Evolutionary conservation across 176 grass and related monocot species (phyloP).

Genomic region (Eragrostis nindensis): DNA sequence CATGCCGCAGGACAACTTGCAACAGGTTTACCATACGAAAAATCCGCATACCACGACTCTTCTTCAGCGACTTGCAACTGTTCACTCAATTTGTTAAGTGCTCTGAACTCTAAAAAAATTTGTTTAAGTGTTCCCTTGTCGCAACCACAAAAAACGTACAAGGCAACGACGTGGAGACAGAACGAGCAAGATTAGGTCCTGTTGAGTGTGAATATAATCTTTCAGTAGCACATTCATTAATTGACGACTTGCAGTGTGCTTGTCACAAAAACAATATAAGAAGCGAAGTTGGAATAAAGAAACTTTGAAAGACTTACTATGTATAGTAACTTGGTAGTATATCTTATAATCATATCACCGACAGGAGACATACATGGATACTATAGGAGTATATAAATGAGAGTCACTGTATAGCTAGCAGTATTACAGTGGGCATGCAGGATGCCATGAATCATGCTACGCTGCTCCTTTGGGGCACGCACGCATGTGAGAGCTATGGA

Average conservation of each 20-base stretch:
- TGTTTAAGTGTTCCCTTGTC: background rate
- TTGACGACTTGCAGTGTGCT: too few relatives aligned
- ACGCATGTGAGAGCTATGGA: constrained; percentile 29
- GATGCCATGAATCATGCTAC: constrained; percentile 30
- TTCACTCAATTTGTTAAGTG: too few relatives aligned
- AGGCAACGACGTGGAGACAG: background rate
- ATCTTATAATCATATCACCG: constrained; percentile 9
- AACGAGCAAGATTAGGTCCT: background rate
- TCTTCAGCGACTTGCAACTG: too few relatives aligned
- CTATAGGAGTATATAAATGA: background rate
- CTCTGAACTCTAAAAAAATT: too few relatives aligned
- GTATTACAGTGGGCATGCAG: constrained; percentile 35
- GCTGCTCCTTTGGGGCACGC: constrained; percentile 52
- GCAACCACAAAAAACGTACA: background rate
- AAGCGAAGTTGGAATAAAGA: background rate
- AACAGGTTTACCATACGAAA: too few relatives aligned
- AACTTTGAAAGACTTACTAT: background rate
- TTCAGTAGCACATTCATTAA: background rate
- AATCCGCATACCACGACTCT: too few relatives aligned
- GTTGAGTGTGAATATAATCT: too few relatives aligned
- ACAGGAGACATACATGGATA: constrained; percentile 8
- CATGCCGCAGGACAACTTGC: too few relatives aligned
- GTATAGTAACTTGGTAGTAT: background rate
- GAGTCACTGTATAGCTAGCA: background rate
- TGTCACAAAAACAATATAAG: background rate